These are phyloP conservation scores for Ceratocystiopsis brevicomis DNA, from an alignment of 2,329 filamentous ascomycete species.

Conservation along the genomic window DNA sequence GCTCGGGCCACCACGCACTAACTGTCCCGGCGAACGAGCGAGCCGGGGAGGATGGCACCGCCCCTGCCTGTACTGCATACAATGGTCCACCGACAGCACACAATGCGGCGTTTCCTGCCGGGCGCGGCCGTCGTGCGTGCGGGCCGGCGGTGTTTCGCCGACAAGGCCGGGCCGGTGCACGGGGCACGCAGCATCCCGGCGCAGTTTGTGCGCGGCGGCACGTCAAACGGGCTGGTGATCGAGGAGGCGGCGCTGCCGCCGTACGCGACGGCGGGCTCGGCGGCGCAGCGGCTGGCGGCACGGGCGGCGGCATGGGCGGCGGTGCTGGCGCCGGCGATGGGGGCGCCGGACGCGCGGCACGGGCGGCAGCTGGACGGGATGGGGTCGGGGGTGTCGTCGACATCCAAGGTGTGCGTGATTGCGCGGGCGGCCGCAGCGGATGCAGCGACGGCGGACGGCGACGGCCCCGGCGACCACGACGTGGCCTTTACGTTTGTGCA, in stretches of 20 bases:
- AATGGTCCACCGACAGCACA: too few species aligned
- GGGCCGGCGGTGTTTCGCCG: not conserved
- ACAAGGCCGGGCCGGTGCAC: not conserved
- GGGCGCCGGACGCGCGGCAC: conserved; percentile 42
- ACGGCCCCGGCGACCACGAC: conserved; percentile 19
- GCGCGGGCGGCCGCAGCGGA: conserved; percentile 23
- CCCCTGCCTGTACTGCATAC: too few species aligned
- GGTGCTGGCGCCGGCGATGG: conserved; percentile 27
- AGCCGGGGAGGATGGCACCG: too few species aligned
- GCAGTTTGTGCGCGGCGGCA: conserved; percentile 15
- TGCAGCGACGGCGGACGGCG: conserved; percentile 1
- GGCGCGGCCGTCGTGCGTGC: too few species aligned
- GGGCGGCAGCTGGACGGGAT: conserved; percentile 55
- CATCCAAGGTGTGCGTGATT: conserved; percentile 54
- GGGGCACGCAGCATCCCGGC: conserved; percentile 11
- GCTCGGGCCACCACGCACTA: too few species aligned
- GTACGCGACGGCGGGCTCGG: not conserved
- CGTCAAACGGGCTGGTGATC: conserved; percentile 15
- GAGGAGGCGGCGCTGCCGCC: conserved; percentile 9
- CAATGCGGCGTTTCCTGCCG: too few species aligned
- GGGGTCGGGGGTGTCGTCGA: conserved; percentile 48
- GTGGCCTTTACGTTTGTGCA: conserved; percentile 56
- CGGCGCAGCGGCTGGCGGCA: not conserved
- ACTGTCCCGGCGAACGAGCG: too few species aligned
- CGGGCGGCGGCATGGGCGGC: conserved; percentile 9